A percentile compares a stretch with the other conserved stretches of the same genome.
phyloP scores from a whole-genome alignment of 176 grass and related monocot species.

The Calamus simplicifolius region DNA sequence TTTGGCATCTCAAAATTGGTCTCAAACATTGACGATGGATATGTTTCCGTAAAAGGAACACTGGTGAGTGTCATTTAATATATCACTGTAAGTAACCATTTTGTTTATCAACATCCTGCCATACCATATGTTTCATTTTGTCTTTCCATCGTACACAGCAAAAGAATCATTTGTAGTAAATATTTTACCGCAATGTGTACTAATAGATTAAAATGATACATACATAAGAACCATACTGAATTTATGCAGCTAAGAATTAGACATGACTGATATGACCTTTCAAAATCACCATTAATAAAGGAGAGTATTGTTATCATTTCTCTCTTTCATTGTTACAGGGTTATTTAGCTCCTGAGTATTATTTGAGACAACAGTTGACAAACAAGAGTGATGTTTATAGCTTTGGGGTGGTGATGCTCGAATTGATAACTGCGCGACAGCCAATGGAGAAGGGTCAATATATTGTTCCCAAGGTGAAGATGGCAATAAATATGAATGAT shows the following conservation, averaged over 20 bases:
- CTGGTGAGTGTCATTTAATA: conserved; percentile 35
- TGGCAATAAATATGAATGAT: conserved; percentile 33
- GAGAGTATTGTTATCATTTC: background rate
- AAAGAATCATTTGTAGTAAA: too few species aligned
- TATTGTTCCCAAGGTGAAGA: conserved; percentile 62
- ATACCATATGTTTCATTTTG: too few species aligned
- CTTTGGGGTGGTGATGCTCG: conserved; percentile 85
- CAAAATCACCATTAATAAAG: background rate
- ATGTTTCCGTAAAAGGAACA: conserved; percentile 90
- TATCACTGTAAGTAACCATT: background rate
- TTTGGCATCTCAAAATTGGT: conserved; percentile 90
- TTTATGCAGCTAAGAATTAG: too few species aligned
- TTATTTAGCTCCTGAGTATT: conserved; percentile 92
- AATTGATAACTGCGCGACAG: conserved; percentile 61
- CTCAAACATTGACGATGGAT: conserved; percentile 53
- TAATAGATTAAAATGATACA: too few species aligned
- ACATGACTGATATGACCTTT: background rate
- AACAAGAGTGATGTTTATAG: conserved; percentile 96
- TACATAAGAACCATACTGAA: too few species aligned
- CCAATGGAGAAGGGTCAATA: conserved; percentile 88
- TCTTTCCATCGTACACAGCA: too few species aligned
- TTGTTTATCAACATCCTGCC: background rate
- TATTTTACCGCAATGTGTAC: too few species aligned
- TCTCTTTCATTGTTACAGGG: conserved; percentile 33
- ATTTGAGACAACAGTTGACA: conserved; percentile 80